Percentiles rank a stretch among this genome's conserved stretches.
Conservation (phyloP, 495 filamentous ascomycete species). For the Jackrogersella multiformis region DNA sequence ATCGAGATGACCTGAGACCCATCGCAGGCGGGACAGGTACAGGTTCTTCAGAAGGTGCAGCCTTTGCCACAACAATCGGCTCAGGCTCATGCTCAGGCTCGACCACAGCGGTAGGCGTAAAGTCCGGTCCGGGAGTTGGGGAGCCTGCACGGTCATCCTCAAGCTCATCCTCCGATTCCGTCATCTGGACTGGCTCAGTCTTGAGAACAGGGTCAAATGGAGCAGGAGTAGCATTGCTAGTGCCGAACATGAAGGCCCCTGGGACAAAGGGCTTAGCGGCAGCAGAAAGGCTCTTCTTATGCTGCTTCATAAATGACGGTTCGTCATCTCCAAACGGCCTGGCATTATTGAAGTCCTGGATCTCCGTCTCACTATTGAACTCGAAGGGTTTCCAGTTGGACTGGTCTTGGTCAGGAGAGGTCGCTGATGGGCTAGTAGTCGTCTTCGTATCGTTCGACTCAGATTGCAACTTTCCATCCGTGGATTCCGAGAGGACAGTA, state of each 20-base stretch:
- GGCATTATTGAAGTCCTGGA: conserved; percentile 54
- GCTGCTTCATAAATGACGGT: conserved; percentile 51
- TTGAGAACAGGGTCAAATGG: conserved; percentile 38
- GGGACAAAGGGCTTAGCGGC: conserved; percentile 73
- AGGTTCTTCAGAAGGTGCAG: conserved; percentile 31
- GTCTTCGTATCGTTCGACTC: conserved; percentile 59
- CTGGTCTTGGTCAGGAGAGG: conserved; percentile 52
- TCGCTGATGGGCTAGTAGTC: conserved; percentile 56
- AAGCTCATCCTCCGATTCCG: conserved; percentile 55
- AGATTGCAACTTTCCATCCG: conserved; percentile 56
- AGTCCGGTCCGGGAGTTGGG: conserved; percentile 47
- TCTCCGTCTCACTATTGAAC: conserved; percentile 50
- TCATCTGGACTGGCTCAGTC: conserved; percentile 40
- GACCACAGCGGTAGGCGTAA: conserved; percentile 25
- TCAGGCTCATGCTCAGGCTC: conserved; percentile 40
- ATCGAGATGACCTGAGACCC: conserved; percentile 42
- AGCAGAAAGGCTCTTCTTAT: conserved; percentile 71
- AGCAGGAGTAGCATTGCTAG: conserved; percentile 22
- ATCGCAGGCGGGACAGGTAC: conserved; percentile 18
- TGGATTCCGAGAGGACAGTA: conserved; percentile 55
- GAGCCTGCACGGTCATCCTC: conserved; percentile 54
- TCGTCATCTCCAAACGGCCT: conserved; percentile 51
- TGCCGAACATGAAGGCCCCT: conserved; percentile 57
- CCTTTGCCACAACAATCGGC: conserved; percentile 22
- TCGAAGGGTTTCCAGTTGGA: conserved; percentile 56